Percentiles rank a stretch among this genome's conserved stretches.
Conservation (phyloP, 768 basidiomycete species). For the Boletus rubroflammeus region DNA sequence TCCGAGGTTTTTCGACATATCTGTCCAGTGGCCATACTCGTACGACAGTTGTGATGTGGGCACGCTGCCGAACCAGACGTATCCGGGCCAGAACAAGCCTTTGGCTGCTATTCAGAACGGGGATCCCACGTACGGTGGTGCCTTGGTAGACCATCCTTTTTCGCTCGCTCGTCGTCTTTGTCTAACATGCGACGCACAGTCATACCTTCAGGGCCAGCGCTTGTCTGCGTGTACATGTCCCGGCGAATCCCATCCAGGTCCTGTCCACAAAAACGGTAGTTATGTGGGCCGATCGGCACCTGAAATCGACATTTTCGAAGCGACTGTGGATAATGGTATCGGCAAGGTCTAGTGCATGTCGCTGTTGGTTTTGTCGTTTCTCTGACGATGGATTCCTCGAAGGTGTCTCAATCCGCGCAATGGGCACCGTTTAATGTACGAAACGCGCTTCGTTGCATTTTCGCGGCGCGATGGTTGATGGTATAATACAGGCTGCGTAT, state of each 20-base stretch:
- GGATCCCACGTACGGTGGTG: constrained; percentile 32
- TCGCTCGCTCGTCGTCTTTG: neutral
- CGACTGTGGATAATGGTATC: constrained; percentile 31
- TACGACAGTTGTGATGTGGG: constrained; percentile 73
- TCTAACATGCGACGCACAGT: constrained; percentile 19
- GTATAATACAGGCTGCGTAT: constrained; percentile 39
- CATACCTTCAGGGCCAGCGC: constrained; percentile 55
- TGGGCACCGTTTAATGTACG: constrained; percentile 37
- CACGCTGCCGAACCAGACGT: constrained; percentile 72
- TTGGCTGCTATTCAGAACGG: constrained; percentile 39
- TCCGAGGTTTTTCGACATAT: neutral
- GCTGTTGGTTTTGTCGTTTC: neutral
- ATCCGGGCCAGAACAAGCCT: constrained; percentile 42
- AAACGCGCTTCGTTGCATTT: neutral
- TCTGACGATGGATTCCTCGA: constrained; percentile 11
- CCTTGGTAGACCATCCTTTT: constrained; percentile 16
- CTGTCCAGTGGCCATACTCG: constrained; percentile 45
- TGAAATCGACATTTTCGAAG: constrained; percentile 61
- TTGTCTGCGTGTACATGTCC: constrained; percentile 57
- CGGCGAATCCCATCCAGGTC: constrained; percentile 57
- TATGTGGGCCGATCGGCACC: constrained; percentile 55
- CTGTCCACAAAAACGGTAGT: constrained; percentile 42
- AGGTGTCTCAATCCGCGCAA: constrained; percentile 56
- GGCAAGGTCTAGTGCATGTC: constrained; percentile 32
- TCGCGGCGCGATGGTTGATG: neutral